phyloP scores from a whole-genome alignment of 2,329 filamentous ascomycete genomes.

The Elsinoe ampelina region DNA sequence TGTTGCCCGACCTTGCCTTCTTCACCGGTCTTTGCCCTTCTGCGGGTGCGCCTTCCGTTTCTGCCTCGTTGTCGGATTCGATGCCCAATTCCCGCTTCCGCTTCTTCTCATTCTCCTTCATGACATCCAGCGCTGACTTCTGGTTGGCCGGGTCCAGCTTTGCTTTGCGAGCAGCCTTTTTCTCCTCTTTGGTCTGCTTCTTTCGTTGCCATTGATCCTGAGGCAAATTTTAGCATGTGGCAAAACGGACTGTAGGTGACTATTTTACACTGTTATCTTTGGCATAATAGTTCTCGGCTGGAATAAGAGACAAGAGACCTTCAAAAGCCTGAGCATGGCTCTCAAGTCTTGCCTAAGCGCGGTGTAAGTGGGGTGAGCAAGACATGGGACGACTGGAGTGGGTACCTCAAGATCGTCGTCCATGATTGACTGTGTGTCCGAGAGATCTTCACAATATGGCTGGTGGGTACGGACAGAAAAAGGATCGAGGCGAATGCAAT shows the following conservation, averaged over 20 bases:
- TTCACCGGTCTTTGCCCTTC: slow-evolving; percentile 33
- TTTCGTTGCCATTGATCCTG: slow-evolving; percentile 91
- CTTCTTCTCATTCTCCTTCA: slow-evolving; percentile 30
- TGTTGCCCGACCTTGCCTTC: slow-evolving; percentile 34
- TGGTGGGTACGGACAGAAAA: too few relatives aligned
- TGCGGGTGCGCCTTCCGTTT: slow-evolving; percentile 22
- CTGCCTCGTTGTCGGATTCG: slow-evolving; percentile 31
- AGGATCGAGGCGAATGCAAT: too few relatives aligned
- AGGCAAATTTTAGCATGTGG: slow-evolving; percentile 17
- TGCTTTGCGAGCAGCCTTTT: slow-evolving; percentile 68
- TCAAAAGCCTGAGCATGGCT: slow-evolving; percentile 67
- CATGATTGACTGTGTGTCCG: slow-evolving; percentile 6
- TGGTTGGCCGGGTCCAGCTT: slow-evolving; percentile 87
- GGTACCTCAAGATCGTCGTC: slow-evolving; percentile 18
- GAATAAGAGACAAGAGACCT: slow-evolving; percentile 76
- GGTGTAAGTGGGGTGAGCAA: slow-evolving; percentile 16
- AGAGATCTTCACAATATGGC: too few relatives aligned
- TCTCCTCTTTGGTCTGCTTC: slow-evolving; percentile 90
- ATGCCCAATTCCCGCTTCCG: slow-evolving; percentile 50
- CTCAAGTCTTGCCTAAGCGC: slow-evolving; percentile 43
- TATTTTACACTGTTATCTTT: slow-evolving; percentile 68
- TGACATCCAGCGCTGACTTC: slow-evolving; percentile 85
- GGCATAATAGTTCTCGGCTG: slow-evolving; percentile 76
- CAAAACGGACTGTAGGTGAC: slow-evolving; percentile 15
- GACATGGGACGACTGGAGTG: slow-evolving; percentile 19